Percentiles rank a stretch among this genome's conserved stretches.
phyloP scores from a whole-genome alignment of 805 yeast species.

The Brettanomyces custersianus region DNA sequence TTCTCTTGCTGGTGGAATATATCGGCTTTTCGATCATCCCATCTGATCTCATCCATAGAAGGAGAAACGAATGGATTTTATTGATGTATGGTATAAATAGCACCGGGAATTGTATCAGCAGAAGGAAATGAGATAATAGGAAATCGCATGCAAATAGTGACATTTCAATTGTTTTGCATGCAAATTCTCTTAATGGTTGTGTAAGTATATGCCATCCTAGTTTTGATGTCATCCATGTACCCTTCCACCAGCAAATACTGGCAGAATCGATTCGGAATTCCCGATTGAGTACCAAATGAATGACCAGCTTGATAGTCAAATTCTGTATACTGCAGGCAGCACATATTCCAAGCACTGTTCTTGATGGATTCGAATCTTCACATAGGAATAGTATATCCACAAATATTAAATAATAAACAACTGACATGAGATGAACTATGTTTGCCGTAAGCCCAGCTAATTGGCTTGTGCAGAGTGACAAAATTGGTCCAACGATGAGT shows the following conservation, averaged over 20 bases:
- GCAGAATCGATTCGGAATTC: constrained; percentile 54
- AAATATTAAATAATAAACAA: constrained; percentile 41
- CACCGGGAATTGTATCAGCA: constrained; percentile 52
- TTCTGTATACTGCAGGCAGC: constrained; percentile 48
- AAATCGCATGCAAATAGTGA: constrained; percentile 62
- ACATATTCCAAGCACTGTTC: constrained; percentile 54
- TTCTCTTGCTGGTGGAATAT: constrained; percentile 31
- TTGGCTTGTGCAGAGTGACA: constrained; percentile 31
- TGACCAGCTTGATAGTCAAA: constrained; percentile 45
- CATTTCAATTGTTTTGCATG: constrained; percentile 58
- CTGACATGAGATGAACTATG: constrained; percentile 43
- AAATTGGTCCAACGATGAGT: constrained; percentile 38
- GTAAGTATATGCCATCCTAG: constrained; percentile 52
- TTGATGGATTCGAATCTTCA: constrained; percentile 58
- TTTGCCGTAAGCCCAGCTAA: constrained; percentile 49
- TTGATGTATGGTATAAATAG: constrained; percentile 56
- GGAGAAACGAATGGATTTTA: constrained; percentile 54
- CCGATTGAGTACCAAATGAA: constrained; percentile 44
- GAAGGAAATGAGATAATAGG: constrained; percentile 46
- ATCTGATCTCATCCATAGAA: constrained; percentile 51
- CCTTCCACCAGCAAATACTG: constrained; percentile 74
- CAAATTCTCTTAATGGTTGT: constrained; percentile 57
- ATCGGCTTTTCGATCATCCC: constrained; percentile 40
- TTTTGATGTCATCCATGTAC: constrained; percentile 56
- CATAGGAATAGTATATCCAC: constrained; percentile 60